Percentiles rank a stretch among this genome's conserved stretches.
phyloP scores from a whole-genome alignment of 2,329 filamentous ascomycete species.

The Aspergillus fumigatiaffinis region DNA sequence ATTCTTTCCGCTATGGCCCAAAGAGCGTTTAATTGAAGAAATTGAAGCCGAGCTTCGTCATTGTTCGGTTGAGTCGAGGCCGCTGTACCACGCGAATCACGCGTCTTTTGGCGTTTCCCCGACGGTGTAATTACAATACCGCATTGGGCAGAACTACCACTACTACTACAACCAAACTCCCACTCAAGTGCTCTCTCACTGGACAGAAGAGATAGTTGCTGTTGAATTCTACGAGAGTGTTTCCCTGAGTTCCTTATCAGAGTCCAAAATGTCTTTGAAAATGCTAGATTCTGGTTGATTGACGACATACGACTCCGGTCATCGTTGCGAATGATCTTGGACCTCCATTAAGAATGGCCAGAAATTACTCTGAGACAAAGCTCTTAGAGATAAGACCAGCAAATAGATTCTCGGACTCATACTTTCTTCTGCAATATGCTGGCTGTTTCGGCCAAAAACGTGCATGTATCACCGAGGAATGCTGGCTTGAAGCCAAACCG shows the following conservation, averaged over 20 bases:
- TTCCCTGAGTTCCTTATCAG: not conserved
- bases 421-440: not conserved
- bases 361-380: not conserved
- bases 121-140: conserved; percentile 17
- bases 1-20: not conserved
- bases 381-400: too few species aligned
- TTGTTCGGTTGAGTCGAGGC: not conserved
- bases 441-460: not conserved
- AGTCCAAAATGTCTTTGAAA: not conserved
- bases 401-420: not conserved
- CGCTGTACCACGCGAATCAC: conserved; percentile 15
- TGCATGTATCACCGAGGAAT: not conserved
- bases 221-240: not conserved
- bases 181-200: not conserved
- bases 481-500: not conserved
- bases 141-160: conserved; percentile 13
- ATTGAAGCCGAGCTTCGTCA: not conserved
- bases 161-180: not conserved
- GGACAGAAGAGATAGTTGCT: not conserved
- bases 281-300: not conserved
- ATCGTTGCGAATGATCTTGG: not conserved
- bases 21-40: not conserved
- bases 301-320: not conserved
- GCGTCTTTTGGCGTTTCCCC: conserved; percentile 24
- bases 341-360: not conserved